Evolutionary conservation across 129 eudicot species (phyloP).

Genomic region (Gnaphalium uliginosum): DNA sequence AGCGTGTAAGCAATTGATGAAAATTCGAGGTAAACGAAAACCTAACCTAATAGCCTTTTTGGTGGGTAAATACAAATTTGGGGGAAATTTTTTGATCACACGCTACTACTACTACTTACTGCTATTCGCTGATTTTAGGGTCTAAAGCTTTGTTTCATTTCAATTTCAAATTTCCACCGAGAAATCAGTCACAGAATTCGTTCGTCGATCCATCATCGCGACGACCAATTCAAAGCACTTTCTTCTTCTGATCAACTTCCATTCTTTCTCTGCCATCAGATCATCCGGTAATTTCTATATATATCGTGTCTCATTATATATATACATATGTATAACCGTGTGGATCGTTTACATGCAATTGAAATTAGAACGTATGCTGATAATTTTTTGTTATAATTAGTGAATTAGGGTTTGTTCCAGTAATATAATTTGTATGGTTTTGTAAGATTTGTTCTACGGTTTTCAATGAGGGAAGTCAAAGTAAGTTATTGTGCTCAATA

Average conservation of each 20-base stretch:
- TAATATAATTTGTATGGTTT: background rate
- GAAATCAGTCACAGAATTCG: slow-evolving; percentile 28
- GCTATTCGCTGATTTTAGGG: slow-evolving; percentile 28
- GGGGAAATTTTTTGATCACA: slow-evolving; percentile 25
- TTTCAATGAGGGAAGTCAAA: background rate
- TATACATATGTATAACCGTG: background rate
- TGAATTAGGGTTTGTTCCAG: background rate
- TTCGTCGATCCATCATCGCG: slow-evolving; percentile 22
- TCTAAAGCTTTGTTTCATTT: background rate
- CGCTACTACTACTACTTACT: background rate
- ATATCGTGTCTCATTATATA: background rate
- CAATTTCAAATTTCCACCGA: slow-evolving; percentile 19
- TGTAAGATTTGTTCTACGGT: background rate
- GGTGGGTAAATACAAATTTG: slow-evolving; percentile 31
- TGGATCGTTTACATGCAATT: background rate
- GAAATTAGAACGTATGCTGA: background rate
- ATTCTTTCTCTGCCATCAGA: background rate
- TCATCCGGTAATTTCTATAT: background rate
- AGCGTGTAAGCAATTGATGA: no score
- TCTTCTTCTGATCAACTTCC: slow-evolving; percentile 31
- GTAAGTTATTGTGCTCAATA: background rate
- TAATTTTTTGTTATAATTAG: no score
- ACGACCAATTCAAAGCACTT: slow-evolving; percentile 30
- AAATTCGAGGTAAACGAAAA: background rate
- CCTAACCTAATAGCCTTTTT: background rate